A percentile compares a stretch with the other conserved stretches of the same genome.
Conservation (phyloP, 1,284 basidiomycete genomes). For the Trichosporon sp. region DNA sequence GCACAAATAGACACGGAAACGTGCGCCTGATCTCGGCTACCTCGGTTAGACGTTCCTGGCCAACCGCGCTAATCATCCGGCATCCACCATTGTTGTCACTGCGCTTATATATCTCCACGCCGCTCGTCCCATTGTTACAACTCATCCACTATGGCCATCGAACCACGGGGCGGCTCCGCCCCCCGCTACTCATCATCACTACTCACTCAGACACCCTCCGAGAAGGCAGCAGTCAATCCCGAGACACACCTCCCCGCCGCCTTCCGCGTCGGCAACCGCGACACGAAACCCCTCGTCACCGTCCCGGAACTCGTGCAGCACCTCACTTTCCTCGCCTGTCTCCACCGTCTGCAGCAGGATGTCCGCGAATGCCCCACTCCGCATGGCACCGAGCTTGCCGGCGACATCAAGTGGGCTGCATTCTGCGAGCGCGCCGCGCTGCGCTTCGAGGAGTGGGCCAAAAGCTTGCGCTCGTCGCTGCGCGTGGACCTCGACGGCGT, state of each 20-base stretch:
- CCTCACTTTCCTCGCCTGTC: slow-evolving; percentile 36
- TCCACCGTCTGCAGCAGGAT: slow-evolving; percentile 32
- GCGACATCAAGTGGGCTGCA: slow-evolving; percentile 32
- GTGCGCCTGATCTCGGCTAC: neutral
- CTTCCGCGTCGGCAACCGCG: slow-evolving; percentile 28
- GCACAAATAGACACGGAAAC: neutral
- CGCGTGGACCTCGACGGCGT: neutral
- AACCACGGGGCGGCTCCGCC: neutral
- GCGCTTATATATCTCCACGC: neutral
- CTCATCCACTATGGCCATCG: neutral
- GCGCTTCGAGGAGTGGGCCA: slow-evolving; percentile 30
- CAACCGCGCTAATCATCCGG: neutral
- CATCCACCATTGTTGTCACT: neutral
- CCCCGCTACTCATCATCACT: neutral
- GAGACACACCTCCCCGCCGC: slow-evolving; percentile 32
- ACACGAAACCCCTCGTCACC: slow-evolving; percentile 26
- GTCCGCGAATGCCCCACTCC: slow-evolving; percentile 25
- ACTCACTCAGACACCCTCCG: neutral
- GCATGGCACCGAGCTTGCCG: slow-evolving; percentile 12
- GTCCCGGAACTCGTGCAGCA: slow-evolving; percentile 37
- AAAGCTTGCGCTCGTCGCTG: too few species aligned
- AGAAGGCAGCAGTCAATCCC: slow-evolving; percentile 26
- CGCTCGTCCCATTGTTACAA: neutral
- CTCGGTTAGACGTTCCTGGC: neutral
- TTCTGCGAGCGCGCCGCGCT: slow-evolving; percentile 31